phyloP scores from a whole-genome alignment of 2,329 filamentous ascomycete genomes.

The Cytospora piceicola region DNA sequence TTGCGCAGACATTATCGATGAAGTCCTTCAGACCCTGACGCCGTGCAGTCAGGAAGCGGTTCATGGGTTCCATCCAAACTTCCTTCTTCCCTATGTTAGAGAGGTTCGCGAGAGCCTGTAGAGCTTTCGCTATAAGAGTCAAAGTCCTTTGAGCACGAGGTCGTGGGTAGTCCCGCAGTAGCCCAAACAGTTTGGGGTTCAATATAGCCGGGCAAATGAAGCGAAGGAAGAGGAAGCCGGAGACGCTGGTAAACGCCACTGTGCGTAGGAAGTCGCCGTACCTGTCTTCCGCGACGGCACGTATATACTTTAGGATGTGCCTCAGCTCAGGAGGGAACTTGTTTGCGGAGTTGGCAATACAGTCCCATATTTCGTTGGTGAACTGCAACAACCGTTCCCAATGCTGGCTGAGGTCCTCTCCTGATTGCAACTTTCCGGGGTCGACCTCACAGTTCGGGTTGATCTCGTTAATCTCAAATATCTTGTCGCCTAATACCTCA shows the following conservation, averaged over 20 bases:
- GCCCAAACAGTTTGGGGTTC: constrained; percentile 90
- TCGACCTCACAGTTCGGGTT: constrained; percentile 96
- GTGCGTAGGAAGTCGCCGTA: constrained; percentile 92
- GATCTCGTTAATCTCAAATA: constrained; percentile 85
- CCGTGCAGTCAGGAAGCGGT: constrained; percentile 77
- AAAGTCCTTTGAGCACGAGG: constrained; percentile 83
- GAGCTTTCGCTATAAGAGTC: constrained; percentile 87
- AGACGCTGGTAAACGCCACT: constrained; percentile 91
- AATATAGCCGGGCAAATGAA: constrained; percentile 97
- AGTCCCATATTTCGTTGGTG: constrained; percentile 84
- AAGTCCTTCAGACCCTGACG: constrained; percentile 83
- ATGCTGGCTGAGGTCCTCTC: constrained; percentile 78
- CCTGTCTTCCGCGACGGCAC: constrained; percentile 89
- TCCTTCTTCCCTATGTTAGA: constrained; percentile 93
- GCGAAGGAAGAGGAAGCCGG: constrained; percentile 89
- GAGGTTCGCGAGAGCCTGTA: constrained; percentile 90
- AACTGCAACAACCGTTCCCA: constrained; percentile 77
- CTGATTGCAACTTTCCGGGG: constrained; percentile 71
- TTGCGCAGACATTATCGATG: constrained; percentile 83
- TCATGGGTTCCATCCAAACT: constrained; percentile 99
- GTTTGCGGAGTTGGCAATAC: constrained; percentile 74
- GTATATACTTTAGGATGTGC: constrained; percentile 85
- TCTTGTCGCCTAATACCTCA: constrained; percentile 81
- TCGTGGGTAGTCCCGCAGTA: constrained; percentile 81
- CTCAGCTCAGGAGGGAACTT: constrained; percentile 81